A percentile compares a stretch with the other conserved stretches of the same genome.
phyloP scores from a whole-genome alignment of 164 flowering plant species.

The Liquidambar formosana region DNA sequence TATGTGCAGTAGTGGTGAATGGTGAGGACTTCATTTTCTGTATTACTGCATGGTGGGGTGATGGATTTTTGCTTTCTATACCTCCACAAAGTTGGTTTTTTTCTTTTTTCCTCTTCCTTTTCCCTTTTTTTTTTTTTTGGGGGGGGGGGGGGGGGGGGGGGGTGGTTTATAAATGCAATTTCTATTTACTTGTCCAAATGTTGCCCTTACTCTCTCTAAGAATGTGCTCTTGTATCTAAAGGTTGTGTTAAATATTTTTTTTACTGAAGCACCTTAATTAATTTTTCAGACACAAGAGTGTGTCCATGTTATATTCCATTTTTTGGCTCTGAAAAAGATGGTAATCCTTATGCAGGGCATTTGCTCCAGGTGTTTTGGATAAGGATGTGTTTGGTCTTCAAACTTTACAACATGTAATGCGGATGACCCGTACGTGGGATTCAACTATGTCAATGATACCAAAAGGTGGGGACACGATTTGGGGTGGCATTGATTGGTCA shows the following conservation, averaged over 20 bases:
- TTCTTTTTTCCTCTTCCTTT: too few species aligned
- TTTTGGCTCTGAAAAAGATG: too few species aligned
- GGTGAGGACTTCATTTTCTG: background rate
- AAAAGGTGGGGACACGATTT: conserved; percentile 84
- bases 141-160: too few species aligned
- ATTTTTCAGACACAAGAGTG: background rate
- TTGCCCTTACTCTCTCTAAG: background rate
- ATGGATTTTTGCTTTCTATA: background rate
- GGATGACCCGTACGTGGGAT: conserved; percentile 92
- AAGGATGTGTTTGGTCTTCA: conserved; percentile 68
- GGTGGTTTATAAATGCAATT: background rate
- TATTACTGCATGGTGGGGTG: background rate
- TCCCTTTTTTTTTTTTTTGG: too few species aligned
- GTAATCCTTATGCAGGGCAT: conserved; percentile 20
- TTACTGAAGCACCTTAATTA: background rate
- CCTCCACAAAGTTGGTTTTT: background rate
- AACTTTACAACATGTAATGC: conserved; percentile 78
- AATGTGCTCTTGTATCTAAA: too few species aligned
- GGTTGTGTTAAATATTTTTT: background rate
- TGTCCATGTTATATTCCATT: background rate
- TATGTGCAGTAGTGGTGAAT: too few species aligned
- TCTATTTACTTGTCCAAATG: background rate
- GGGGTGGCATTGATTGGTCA: conserved; percentile 89
- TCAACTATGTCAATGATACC: conserved; percentile 96
- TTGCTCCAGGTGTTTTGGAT: conserved; percentile 72